These are phyloP conservation scores for Claviceps sp. DNA, from an alignment of 2,329 filamentous ascomycete species.

Conservation along the genomic window DNA sequence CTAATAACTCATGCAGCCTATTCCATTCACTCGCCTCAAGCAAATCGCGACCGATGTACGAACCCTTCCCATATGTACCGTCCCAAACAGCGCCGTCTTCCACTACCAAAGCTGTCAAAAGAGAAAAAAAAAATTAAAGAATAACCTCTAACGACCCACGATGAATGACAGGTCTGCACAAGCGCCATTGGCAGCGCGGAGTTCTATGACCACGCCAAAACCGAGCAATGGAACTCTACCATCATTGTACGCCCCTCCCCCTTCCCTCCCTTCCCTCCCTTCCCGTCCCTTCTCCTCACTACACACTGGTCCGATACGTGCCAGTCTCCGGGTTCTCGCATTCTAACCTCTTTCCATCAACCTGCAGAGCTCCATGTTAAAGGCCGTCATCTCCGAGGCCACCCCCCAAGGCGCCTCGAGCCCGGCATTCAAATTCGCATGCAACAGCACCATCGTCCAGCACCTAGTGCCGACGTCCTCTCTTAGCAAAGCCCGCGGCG, in stretches of 20 bases:
- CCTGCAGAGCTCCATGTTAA: constrained; percentile 58
- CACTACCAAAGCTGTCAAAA: not conserved
- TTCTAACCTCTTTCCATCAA: not conserved
- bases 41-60: constrained; percentile 76
- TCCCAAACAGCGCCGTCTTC: not conserved
- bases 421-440: constrained; percentile 78
- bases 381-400: constrained; percentile 64
- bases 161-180: constrained; percentile 57
- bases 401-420: constrained; percentile 41
- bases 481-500: constrained; percentile 44
- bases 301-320: too few relatives aligned
- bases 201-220: constrained; percentile 77
- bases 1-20: constrained; percentile 39
- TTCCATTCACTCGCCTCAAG: constrained; percentile 63
- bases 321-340: not conserved
- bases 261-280: not conserved
- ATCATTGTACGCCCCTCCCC: constrained; percentile 61
- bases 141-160: not conserved
- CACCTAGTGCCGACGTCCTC: constrained; percentile 61
- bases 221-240: constrained; percentile 75
- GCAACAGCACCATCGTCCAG: constrained; percentile 97
- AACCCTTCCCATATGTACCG: constrained; percentile 9
- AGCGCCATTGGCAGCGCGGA: constrained; percentile 59
- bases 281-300: too few relatives aligned
- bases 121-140: not conserved